phyloP scores from a whole-genome alignment of 1,284 basidiomycete species.

The Marasmius sp. region DNA sequence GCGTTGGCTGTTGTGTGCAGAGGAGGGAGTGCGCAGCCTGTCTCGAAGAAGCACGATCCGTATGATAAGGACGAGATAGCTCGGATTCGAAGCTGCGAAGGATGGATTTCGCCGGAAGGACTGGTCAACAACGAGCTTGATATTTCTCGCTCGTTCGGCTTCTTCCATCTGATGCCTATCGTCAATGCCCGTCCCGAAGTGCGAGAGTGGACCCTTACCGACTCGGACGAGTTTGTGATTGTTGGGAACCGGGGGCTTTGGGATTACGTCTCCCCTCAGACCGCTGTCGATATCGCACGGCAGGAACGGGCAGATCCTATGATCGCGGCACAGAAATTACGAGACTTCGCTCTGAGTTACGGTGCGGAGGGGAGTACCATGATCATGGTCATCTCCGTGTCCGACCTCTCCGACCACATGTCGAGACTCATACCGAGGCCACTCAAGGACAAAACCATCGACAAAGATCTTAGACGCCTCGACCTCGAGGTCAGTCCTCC shows the following conservation, averaged over 20 bases:
- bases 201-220: slow-evolving; percentile 67
- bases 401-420: slow-evolving; percentile 69
- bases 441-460: slow-evolving; percentile 48
- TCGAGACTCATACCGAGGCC: slow-evolving; percentile 31
- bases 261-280: slow-evolving; percentile 95
- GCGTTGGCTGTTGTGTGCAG: slow-evolving; percentile 88
- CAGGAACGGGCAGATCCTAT: slow-evolving; percentile 87
- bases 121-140: slow-evolving; percentile 92
- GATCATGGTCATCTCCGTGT: slow-evolving; percentile 95
- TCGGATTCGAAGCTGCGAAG: slow-evolving; percentile 90
- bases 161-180: slow-evolving; percentile 88
- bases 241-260: slow-evolving; percentile 92
- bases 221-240: slow-evolving; percentile 96
- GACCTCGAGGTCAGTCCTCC: slow-evolving; percentile 88
- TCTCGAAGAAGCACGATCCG: slow-evolving; percentile 89
- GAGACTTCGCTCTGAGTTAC: slow-evolving; percentile 97
- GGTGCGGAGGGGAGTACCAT: slow-evolving; percentile 93
- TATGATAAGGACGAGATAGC: slow-evolving; percentile 85
- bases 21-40: slow-evolving; percentile 74
- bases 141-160: slow-evolving; percentile 92
- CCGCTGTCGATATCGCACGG: slow-evolving; percentile 95
- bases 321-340: slow-evolving; percentile 95
- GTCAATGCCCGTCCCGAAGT: slow-evolving; percentile 91
- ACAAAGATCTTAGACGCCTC: slow-evolving; percentile 59
- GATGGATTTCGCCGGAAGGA: slow-evolving; percentile 95